These are phyloP conservation scores for Cladosporium sp. DNA, from an alignment of 2,329 filamentous ascomycete species.

Conservation along the genomic window DNA sequence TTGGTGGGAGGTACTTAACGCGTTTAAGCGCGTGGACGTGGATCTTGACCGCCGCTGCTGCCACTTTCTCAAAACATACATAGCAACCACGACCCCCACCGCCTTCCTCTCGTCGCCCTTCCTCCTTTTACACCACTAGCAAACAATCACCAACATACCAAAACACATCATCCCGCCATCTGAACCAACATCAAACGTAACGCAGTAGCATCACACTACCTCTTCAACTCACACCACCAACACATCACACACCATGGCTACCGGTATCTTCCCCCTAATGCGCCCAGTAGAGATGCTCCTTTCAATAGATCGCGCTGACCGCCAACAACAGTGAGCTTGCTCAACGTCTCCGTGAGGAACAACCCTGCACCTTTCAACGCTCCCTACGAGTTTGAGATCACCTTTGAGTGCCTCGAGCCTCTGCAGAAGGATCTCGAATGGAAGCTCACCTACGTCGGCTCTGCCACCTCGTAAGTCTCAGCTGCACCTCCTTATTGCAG, in stretches of 20 bases:
- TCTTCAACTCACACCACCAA: not conserved
- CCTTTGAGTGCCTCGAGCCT: constrained; percentile 93
- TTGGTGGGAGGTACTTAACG: not conserved
- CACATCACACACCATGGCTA: constrained; percentile 8
- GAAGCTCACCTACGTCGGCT: constrained; percentile 99
- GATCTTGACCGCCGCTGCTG: not conserved
- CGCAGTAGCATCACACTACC: not conserved
- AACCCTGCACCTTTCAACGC: constrained; percentile 93
- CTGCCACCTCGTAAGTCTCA: constrained; percentile 79
- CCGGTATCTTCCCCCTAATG: not conserved
- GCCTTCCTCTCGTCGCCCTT: not conserved
- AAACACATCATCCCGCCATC: not conserved
- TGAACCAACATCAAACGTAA: not conserved
- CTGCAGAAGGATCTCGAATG: constrained; percentile 97
- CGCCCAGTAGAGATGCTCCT: not conserved
- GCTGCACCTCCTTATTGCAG: not conserved
- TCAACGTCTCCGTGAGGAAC: constrained; percentile 94
- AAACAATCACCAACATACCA: not conserved
- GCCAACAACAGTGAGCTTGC: constrained; percentile 79
- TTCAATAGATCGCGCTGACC: not conserved
- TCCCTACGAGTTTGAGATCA: constrained; percentile 96
- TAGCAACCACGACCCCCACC: not conserved
- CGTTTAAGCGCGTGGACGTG: not conserved
- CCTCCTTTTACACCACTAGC: not conserved
- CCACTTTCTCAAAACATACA: constrained; percentile 6